Conservation (phyloP, 805 yeast species). For the Citeromyces nyonsensis region DNA sequence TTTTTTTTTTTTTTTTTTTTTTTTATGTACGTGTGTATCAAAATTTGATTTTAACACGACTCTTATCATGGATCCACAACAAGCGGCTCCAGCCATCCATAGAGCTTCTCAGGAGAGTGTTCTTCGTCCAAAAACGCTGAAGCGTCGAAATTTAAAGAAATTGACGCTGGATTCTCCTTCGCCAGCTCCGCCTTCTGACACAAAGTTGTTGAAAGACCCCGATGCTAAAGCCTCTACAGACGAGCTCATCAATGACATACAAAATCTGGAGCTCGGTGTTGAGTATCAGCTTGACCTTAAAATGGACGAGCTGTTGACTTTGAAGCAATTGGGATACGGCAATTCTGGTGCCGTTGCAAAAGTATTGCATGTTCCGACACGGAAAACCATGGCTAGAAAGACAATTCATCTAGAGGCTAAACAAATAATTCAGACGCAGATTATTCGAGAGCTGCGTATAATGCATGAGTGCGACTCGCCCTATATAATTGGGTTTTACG, state of each 20-base stretch:
- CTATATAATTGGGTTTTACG: slow-evolving; percentile 79
- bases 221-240: slow-evolving; percentile 15
- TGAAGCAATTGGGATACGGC: slow-evolving; percentile 80
- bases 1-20: slow-evolving; percentile 6
- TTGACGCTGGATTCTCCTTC: slow-evolving; percentile 19
- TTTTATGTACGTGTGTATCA: slow-evolving; percentile 4
- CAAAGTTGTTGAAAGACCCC: slow-evolving; percentile 10
- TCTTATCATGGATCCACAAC: neutral
- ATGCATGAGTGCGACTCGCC: slow-evolving; percentile 82
- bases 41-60: neutral
- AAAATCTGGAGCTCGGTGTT: slow-evolving; percentile 33
- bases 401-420: slow-evolving; percentile 77
- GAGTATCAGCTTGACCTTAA: slow-evolving; percentile 36
- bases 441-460: slow-evolving; percentile 76
- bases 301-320: slow-evolving; percentile 53
- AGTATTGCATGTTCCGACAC: slow-evolving; percentile 79
- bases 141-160: slow-evolving; percentile 44
- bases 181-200: slow-evolving; percentile 6
- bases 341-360: slow-evolving; percentile 88
- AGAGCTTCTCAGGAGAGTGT: neutral
- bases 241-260: slow-evolving; percentile 25
- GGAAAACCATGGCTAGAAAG: slow-evolving; percentile 81
- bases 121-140: slow-evolving; percentile 21
- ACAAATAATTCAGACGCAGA: slow-evolving; percentile 64
- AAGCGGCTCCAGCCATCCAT: neutral